phyloP scores from a whole-genome alignment of 768 basidiomycete species.

The Pleurotus eryngii region DNA sequence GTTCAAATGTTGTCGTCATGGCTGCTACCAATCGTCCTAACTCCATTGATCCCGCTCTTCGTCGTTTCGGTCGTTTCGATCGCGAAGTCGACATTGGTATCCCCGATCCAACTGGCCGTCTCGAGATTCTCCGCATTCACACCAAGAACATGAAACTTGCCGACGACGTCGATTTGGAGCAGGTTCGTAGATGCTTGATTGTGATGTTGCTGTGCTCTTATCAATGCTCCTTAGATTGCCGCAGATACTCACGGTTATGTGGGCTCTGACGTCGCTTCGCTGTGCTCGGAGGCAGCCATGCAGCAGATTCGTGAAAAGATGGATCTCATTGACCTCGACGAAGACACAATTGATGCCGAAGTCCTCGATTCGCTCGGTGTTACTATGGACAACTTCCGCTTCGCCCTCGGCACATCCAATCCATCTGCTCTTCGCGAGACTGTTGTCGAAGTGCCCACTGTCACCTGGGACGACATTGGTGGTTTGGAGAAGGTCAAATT shows the following conservation, averaged over 20 bases:
- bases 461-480: conserved; percentile 99
- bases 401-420: conserved; percentile 95
- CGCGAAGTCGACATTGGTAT: conserved; percentile 99
- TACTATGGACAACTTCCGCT: conserved; percentile 99
- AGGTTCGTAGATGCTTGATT: conserved; percentile 40
- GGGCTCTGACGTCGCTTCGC: conserved; percentile 94
- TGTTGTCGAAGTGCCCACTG: conserved; percentile 97
- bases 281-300: conserved; percentile 99
- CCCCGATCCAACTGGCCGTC: conserved; percentile 97
- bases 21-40: conserved; percentile 98
- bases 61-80: conserved; percentile 99
- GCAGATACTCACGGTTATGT: conserved; percentile 99
- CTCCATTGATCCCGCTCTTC: conserved; percentile 97
- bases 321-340: conserved; percentile 93
- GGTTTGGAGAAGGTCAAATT: conserved; percentile 99
- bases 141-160: conserved; percentile 99
- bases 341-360: conserved; percentile 99
- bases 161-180: conserved; percentile 97
- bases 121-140: conserved; percentile 98
- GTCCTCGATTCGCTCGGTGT: conserved; percentile 98
- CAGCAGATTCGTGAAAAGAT: conserved; percentile 99
- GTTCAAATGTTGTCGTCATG: conserved; percentile 99
- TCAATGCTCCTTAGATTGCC: conserved; percentile 65
- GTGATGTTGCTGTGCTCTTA: not conserved
- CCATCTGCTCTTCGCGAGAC: conserved; percentile 99